Evolutionary conservation across 192 early-diverging fungal species (phyloP), one percentile per base, ranked within the genome.

Genomic region (Oehlia diaphana): DNA sequence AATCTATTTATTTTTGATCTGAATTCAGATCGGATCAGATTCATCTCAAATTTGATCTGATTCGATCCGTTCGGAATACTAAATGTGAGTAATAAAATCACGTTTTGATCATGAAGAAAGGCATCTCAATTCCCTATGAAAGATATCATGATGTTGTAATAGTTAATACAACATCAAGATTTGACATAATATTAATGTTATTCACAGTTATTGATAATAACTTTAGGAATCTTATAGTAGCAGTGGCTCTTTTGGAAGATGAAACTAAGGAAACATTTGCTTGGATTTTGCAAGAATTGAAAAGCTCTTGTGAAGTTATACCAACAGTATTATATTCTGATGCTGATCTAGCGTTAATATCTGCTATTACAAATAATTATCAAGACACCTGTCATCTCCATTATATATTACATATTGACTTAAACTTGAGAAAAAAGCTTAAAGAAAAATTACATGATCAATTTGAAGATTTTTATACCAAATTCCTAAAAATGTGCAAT

Each of bases 161-260:
- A 12, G 3, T 66, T 33, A 12, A 66, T 66, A 33, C 9, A 66
- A 66, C 23, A 66, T 66, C 8, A 33, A 66, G 31, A 35, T 31
- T 66, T 66, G 28, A 66, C 26, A 66, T 66, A 12, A 66, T 66
- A 66, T 66, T 66, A 66, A 13, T 66, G 2, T 66, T 66, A 66
- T 8, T 66, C 31, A 31, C 14, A 66, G 28, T 66, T 14, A 9
- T 65, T 66, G 9, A 66, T 16, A 66, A 66, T 35, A 66, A 66
- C 2, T 35, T 35, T 66, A 12, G 31, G 9, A 31, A 66, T 66
- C 9, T 66, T 8, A 66, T 23, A 66, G 9, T 66, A 35, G 28
- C 8, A 28, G 26, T 9, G 5, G 63, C 28, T 1, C 1, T 66
- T 28, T 66, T 66, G 26, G 3, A 66, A 66, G 9, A 66, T 66